A percentile compares a stretch with the other conserved stretches of the same genome.
Conservation (phyloP, 176 grass and related monocot species). For the Raddia distichophylla region DNA sequence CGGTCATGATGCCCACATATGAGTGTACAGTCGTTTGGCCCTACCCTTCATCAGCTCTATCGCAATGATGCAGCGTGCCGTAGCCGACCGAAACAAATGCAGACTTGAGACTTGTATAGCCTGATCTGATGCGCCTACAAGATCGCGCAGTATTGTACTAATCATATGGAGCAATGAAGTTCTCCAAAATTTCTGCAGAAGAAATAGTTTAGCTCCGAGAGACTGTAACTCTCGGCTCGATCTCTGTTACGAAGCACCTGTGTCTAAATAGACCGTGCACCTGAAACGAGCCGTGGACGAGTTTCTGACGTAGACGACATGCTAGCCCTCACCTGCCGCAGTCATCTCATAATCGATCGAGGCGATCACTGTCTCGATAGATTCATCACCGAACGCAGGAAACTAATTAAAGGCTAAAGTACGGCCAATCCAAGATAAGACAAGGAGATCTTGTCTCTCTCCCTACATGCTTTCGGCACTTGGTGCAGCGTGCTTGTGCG, state of each 20-base stretch:
- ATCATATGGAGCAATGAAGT: too few species aligned
- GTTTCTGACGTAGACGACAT: constrained; percentile 7
- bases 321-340: not conserved
- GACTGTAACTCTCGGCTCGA: not conserved
- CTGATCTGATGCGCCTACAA: not conserved
- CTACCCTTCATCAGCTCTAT: not conserved
- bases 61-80: not conserved
- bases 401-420: too few species aligned
- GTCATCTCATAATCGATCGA: constrained; percentile 18
- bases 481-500: not conserved
- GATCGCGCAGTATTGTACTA: not conserved
- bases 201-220: not conserved
- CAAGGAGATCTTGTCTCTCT: not conserved
- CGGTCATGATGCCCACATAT: not conserved
- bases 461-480: not conserved
- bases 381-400: not conserved
- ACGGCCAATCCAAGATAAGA: not conserved
- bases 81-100: not conserved
- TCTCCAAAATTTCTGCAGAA: not conserved
- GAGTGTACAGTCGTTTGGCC: not conserved
- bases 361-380: not conserved
- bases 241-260: not conserved
- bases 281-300: not conserved
- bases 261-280: not conserved
- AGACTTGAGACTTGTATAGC: too few species aligned